Base-by-base conservation (phyloP, 495 filamentous ascomycete species). In the Sporormia fimetaria region DNA sequence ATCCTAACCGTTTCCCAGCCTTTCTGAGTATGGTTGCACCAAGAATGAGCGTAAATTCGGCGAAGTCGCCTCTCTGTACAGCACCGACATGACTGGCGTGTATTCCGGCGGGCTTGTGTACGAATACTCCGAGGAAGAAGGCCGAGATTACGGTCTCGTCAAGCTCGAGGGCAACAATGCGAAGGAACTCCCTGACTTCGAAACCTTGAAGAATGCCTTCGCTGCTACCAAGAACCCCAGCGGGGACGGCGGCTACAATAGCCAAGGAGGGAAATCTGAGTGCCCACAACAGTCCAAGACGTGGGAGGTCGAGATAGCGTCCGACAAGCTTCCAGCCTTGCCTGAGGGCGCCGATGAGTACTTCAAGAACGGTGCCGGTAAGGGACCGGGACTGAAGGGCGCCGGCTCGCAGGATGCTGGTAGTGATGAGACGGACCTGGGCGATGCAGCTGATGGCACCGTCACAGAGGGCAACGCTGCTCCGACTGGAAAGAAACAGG, bases 21-120 rank as follows among this genome's bases (percentile, higher is more conserved):
- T 96, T 14, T 94, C 87, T 17, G 90, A 95, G 60, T 96, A 86
- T 55, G 88, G 88, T 44, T 96, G 88, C 74, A 76, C 67, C 59
- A 81, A 73, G 48, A 81, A 82, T 66, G 68, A 65, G 35, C 90
- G 90, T 43, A 66, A 78, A 52, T 96, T 90, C 58, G 65, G 76
- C 38, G 90, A 95, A 66, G 71, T 95, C 35, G 54, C 60, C 22
- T 69, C 87, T 24, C 74, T 95, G 32, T 95, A 95, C 74, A 75
- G 69, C 60, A 64, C 62, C 14, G 56, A 92, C 42, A 98, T 96
- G 90, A 88, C 83, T 3, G 44, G 61, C 34, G 90, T 95, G 45
- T 96, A 93, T 72, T 95, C 88, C 40, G 88, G 90, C 49, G 88
- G 88, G 54, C 76, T 96, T 29, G 82, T 94, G 57, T 96, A 95